Base-by-base conservation (phyloP, 2,329 filamentous ascomycete species). In the Thelonectria discophora region DNA sequence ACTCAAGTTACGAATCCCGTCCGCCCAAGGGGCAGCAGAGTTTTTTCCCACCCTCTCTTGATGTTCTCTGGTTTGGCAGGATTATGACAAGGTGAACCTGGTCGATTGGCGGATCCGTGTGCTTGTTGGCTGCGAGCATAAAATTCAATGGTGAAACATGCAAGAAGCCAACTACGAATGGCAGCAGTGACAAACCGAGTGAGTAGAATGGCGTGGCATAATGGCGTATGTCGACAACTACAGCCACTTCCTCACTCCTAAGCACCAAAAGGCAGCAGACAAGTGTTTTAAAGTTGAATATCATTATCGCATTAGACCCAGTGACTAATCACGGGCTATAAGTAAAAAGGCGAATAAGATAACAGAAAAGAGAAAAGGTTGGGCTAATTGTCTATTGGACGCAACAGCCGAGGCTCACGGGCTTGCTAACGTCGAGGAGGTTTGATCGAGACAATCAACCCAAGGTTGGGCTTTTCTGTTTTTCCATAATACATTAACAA, bases 401-500 rank as follows among this genome's bases (percentile, higher is more conserved):
- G 67, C 66, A 71, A 67, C 68, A 58, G 67, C 69, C 47, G 30
- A 58, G 69, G 62, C 62, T 67, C 64, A 66, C 66, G 40, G 69
- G 67, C 69, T 58, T 66, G 68, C 69, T 72, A n/a, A 72, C 65
- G 58, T 71, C 65, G 17, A 59, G 62, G 58, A 62, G 32, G 32
- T 49, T 72, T 72, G 67, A 64, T 68, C 58, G 62, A 68, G 66
- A 69, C 67, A 68, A 70, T 63, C 34, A 71, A 71, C 69, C 69
- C 69, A 67, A 34, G 60, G 55, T n/a, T 62, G 68, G 69, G 68
- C 58, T 72, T 69, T 70, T 65, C 62, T 66, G 58, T 66, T 70
- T 67, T 67, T 70, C 67, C 69, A 68, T 64, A 69, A 69, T 72
- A 72, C 68, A 72, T 72, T 69, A 72, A 71, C 64, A 71, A 69